phyloP scores from a whole-genome alignment of 2,329 filamentous ascomycete species.

The Helicocarpus griseus region DNA sequence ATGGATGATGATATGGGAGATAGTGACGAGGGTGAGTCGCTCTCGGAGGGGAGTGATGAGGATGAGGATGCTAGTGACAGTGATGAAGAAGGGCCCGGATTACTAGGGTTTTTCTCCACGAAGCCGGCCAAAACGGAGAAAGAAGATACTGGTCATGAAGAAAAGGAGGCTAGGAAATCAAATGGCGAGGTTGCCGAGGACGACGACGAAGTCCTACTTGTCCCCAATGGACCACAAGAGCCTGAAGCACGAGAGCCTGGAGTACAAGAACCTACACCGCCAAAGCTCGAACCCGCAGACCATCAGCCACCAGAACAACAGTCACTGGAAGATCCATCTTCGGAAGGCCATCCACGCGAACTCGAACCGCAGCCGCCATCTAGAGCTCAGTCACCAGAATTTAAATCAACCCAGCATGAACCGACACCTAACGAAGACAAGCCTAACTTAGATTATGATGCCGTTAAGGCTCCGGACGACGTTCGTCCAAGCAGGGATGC shows the following conservation, averaged over 20 bases:
- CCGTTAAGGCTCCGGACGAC: constrained; percentile 13
- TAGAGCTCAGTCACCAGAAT: too few relatives aligned
- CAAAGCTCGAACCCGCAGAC: not conserved
- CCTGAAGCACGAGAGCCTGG: constrained; percentile 17
- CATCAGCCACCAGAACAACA: not conserved
- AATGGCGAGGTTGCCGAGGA: constrained; percentile 20
- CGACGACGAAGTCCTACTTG: constrained; percentile 26
- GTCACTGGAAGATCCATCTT: too few relatives aligned
- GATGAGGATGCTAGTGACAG: constrained; percentile 35
- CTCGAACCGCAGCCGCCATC: too few relatives aligned
- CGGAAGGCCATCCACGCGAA: too few relatives aligned
- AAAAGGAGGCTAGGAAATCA: constrained; percentile 19
- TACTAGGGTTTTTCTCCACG: constrained; percentile 40
- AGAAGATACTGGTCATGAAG: constrained; percentile 15
- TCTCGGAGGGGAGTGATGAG: constrained; percentile 35
- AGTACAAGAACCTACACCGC: constrained; percentile 6
- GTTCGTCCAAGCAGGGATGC: constrained; percentile 21
- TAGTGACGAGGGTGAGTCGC: constrained; percentile 22
- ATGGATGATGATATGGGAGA: constrained; percentile 42
- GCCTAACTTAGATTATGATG: not conserved
- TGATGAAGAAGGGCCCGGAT: constrained; percentile 37
- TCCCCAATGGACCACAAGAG: constrained; percentile 24
- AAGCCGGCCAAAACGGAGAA: constrained; percentile 24
- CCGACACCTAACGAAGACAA: not conserved
- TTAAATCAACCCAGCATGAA: too few relatives aligned